Percentiles rank a stretch among this genome's conserved stretches.
Conservation (phyloP, 192 early-diverging fungal genomes). For the Chytriomyces sp. region DNA sequence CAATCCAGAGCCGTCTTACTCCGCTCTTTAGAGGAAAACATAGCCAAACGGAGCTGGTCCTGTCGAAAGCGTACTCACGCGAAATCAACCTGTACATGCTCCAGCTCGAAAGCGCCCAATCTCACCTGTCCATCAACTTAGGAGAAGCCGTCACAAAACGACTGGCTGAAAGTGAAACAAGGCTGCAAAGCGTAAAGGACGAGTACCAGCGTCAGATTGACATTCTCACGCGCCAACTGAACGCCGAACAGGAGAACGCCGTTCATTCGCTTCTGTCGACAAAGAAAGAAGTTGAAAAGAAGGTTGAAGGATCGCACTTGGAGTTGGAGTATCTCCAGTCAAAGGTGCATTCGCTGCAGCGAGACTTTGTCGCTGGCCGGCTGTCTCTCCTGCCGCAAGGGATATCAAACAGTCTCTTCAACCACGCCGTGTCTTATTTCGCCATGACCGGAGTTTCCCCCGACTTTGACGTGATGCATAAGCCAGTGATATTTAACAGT, state of each 20-base stretch:
- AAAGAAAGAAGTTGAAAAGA: not conserved
- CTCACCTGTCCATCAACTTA: constrained; percentile 6
- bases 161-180: constrained; percentile 4
- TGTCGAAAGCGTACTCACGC: not conserved
- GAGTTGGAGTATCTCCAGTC: not conserved
- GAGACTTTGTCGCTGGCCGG: not conserved
- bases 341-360: not conserved
- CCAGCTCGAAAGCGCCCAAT: constrained; percentile 19
- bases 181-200: not conserved
- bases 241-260: not conserved
- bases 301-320: not conserved
- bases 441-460: not conserved
- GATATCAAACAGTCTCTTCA: not conserved
- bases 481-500: constrained; percentile 8
- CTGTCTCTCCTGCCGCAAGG: constrained; percentile 16
- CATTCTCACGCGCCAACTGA: not conserved
- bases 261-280: not conserved
- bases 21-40: not conserved
- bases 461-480: constrained; percentile 15
- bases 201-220: constrained; percentile 25
- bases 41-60: not conserved
- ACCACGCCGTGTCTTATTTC: not conserved
- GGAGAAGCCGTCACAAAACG: constrained; percentile 26
- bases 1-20: not conserved
- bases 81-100: not conserved